Base-by-base conservation (phyloP, 2,329 filamentous ascomycete genomes). In the Penicillium thymicola region DNA sequence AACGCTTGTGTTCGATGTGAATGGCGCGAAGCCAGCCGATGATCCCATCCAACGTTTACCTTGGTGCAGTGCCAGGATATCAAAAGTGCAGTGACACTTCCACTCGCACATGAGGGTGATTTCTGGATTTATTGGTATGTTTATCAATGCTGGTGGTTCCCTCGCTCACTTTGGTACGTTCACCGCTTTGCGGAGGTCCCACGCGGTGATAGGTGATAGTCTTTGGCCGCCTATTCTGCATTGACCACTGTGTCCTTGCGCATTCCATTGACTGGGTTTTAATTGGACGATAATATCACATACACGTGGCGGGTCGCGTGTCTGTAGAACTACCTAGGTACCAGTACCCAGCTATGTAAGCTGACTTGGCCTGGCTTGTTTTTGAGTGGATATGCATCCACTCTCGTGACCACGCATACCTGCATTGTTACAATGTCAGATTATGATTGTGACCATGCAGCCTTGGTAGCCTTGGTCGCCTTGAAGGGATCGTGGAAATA, bases 241-340 rank as follows among this genome's bases (percentile, higher is more conserved):
- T 86, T 86, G 63, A 73, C 68, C 32, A 83, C 81, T 0, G 79
- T 84, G 70, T 86, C 82, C 66, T 86, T 86, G 55, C 80, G 79
- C 0, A 63, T 50, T 2, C 65, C 66, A 9, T 69, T 60, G 0
- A 76, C 70, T 0, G 79, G 82, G 66, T 85, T 83, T 66, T 85
- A 81, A 70, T 86, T 86, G 3, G 81, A 78, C 34, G 75, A 76
- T 77, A 87, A 86, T 79, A 86, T 83, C 28, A 86, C 79, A 64
- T 84, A 85, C 28, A 32, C 13, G 13, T 32, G 30, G 30, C 0
- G 84, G 84, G 83, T 84, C 65, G 85, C 82, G 86, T 32, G 81
- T 85, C 0, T 86, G 69, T 82, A 85, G 76, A 86, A 86, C 70
- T 86, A 84, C n/a, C n/a, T n/a, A n/a, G n/a, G n/a, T n/a, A n/a